These are phyloP conservation scores for Ettlia oleoabundans DNA, from an alignment of 139 green algal genomes.

Conservation along the genomic window DNA sequence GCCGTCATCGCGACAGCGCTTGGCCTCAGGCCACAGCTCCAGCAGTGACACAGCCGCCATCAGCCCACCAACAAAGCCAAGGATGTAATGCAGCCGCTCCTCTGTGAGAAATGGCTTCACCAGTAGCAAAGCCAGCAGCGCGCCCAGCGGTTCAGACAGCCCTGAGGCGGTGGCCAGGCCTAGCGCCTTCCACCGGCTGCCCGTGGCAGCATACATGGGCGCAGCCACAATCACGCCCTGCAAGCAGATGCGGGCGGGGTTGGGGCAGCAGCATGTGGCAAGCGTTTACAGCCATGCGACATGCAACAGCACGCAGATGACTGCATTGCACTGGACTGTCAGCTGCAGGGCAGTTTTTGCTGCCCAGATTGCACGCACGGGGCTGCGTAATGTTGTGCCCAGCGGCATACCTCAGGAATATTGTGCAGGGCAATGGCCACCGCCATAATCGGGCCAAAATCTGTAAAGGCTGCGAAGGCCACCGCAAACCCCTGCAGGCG, in stretches of 20 bases:
- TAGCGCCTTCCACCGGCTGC: slow-evolving; percentile 75
- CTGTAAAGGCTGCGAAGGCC: slow-evolving; percentile 77
- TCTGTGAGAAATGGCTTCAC: slow-evolving; percentile 68
- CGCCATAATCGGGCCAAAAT: slow-evolving; percentile 78
- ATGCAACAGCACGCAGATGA: too few species aligned
- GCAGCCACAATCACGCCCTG: slow-evolving; percentile 88
- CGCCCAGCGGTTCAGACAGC: slow-evolving; percentile 85
- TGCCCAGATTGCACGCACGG: too few species aligned
- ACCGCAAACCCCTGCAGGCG: slow-evolving; percentile 27
- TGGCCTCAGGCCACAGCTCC: slow-evolving; percentile 88
- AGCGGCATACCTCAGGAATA: slow-evolving; percentile 54
- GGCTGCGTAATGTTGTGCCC: too few species aligned
- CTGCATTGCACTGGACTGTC: too few species aligned
- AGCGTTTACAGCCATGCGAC: too few species aligned
- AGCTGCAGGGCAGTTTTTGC: neutral
- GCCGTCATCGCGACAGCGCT: slow-evolving; percentile 70
- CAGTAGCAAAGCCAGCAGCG: slow-evolving; percentile 75
- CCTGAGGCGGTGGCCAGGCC: slow-evolving; percentile 75
- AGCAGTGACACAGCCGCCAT: slow-evolving; percentile 87
- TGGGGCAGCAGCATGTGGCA: neutral
- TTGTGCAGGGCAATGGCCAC: slow-evolving; percentile 91
- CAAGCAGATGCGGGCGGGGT: neutral
- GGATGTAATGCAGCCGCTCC: slow-evolving; percentile 71
- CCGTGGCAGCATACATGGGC: slow-evolving; percentile 89
- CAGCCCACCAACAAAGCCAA: slow-evolving; percentile 85